Evolutionary conservation across 257 asterid genomes (phyloP), one percentile per base, ranked within the genome.

Genomic region (Salvia hispanica): DNA sequence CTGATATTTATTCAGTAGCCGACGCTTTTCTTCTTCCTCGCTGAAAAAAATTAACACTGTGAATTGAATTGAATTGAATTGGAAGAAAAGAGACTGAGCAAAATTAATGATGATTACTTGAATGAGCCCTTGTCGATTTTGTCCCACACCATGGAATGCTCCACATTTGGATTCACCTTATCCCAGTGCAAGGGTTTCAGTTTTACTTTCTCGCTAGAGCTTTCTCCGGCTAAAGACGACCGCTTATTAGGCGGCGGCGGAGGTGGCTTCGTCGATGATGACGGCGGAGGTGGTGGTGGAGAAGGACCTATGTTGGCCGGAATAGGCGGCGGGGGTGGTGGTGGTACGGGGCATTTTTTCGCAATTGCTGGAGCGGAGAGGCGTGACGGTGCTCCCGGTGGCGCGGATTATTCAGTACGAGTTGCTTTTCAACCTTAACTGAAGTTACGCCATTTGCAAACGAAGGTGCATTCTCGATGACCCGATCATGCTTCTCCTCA

Each of bases 81-180:
- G 31, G 2, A 2, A 2, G 31, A 25, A 25, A 25, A 25, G 31
- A 25, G 2, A 25, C 2, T 25, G 31, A 25, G 31, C 31, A 25
- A 25, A 25, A 25, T 0, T 40, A 40, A 33, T 4, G 62, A 51
- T 72, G 6, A 65, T 87, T 84, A 94, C 98, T 82, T 89, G 93
- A 91, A 89, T 7, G 98, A 94, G 62, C 96, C 99, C 33, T 89
- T 81, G 4, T 91, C 96, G 52, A 91, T 81, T 67, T 94, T 89
- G 82, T 91, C 92, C 99, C 98, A 86, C 54, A 84, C 96, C 99
- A 91, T 88, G 43, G 99, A 94, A 70, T 91, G 97, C 58, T 85
- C 82, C 13, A 74, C 84, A 74, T 86, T 77, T 39, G 95, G 84
- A 79, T 85, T 87, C 84, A 91, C 86, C 75, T 94, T 91, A 77